phyloP scores from a whole-genome alignment of 2,329 filamentous ascomycete genomes.

The Escovopsis weberi region DNA sequence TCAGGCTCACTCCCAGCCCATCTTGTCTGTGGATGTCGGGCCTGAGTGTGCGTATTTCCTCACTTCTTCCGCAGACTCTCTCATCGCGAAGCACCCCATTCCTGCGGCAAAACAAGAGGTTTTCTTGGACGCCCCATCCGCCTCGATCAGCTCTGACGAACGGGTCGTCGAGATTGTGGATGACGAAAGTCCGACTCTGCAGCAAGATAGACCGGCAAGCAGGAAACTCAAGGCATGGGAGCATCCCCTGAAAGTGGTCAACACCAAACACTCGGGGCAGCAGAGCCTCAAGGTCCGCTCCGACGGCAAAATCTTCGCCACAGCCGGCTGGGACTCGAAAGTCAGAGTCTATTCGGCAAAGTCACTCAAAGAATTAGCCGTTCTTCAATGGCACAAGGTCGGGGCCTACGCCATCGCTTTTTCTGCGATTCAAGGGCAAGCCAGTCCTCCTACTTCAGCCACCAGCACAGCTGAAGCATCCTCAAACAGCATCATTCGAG shows the following conservation, averaged over 20 bases:
- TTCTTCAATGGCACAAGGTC: slow-evolving; percentile 86
- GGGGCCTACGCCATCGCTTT: slow-evolving; percentile 77
- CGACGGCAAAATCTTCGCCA: slow-evolving; percentile 74
- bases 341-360: slow-evolving; percentile 69
- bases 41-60: slow-evolving; percentile 45
- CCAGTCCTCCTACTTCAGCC: not conserved
- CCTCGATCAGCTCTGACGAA: slow-evolving; percentile 8
- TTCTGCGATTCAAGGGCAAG: slow-evolving; percentile 26
- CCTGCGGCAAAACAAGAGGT: slow-evolving; percentile 19
- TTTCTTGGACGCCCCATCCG: not conserved
- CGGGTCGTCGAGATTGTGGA: slow-evolving; percentile 15
- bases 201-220: slow-evolving; percentile 1
- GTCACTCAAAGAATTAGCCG: slow-evolving; percentile 73
- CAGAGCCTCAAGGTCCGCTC: slow-evolving; percentile 64
- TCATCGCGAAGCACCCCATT: slow-evolving; percentile 63
- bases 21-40: slow-evolving; percentile 56
- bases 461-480: not conserved
- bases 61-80: slow-evolving; percentile 69
- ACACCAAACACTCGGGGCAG: slow-evolving; percentile 84
- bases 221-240: slow-evolving; percentile 19
- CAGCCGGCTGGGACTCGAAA: slow-evolving; percentile 81
- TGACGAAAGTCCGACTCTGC: not conserved
- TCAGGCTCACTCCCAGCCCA: slow-evolving; percentile 61
- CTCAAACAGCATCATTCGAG: not conserved
- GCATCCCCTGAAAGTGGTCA: slow-evolving; percentile 42